These are phyloP conservation scores for Aspergillus carlsbadensis DNA, from an alignment of 495 filamentous ascomycete genomes.

Conservation along the genomic window DNA sequence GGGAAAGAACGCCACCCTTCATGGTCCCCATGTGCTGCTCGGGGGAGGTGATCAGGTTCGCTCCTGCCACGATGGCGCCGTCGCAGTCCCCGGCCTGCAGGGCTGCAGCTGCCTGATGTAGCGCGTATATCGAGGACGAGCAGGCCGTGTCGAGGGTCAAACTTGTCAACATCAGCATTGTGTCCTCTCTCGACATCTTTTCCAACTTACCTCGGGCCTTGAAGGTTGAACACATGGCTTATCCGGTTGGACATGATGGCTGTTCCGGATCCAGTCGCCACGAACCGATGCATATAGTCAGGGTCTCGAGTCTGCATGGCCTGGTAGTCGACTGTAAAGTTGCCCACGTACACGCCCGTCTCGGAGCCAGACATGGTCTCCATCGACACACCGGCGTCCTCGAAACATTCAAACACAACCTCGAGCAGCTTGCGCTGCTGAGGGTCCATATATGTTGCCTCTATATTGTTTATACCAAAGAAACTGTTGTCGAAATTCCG, in stretches of 20 bases:
- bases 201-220: neutral
- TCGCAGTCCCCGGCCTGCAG: constrained; percentile 34
- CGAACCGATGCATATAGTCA: neutral
- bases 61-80: constrained; percentile 41
- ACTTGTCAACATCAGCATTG: neutral
- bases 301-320: constrained; percentile 4
- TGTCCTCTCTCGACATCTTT: neutral
- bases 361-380: constrained; percentile 33
- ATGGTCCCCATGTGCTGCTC: constrained; percentile 28
- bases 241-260: constrained; percentile 5
- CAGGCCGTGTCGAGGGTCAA: constrained; percentile 36
- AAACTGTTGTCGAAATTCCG: constrained; percentile 1
- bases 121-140: constrained; percentile 28
- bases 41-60: constrained; percentile 40
- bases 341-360: constrained; percentile 45
- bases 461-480: constrained; percentile 6
- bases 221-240: constrained; percentile 12
- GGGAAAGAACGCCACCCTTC: constrained; percentile 26
- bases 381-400: constrained; percentile 15
- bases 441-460: constrained; percentile 12
- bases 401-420: constrained; percentile 26
- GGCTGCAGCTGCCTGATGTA: constrained; percentile 33
- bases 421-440: constrained; percentile 23
- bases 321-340: constrained; percentile 18
- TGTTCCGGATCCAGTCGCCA: neutral